A percentile compares a stretch with the other conserved stretches of the same genome.
These are phyloP conservation scores for Chaetoscypha palmicola DNA, from an alignment of 2,329 filamentous ascomycete species.

Conservation along the genomic window DNA sequence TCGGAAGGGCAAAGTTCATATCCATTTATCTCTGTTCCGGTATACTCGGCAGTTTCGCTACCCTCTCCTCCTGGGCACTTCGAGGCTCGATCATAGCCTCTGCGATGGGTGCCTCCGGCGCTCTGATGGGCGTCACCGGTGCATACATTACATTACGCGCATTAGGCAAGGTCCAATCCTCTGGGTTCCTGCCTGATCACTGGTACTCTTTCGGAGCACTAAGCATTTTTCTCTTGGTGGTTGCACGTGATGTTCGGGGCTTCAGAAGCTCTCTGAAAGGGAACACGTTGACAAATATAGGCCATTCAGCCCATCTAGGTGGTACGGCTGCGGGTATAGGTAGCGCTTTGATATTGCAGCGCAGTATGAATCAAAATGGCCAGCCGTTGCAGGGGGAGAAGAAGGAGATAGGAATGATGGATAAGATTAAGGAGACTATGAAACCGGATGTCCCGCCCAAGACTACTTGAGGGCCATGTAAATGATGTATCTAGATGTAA, in stretches of 20 bases:
- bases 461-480: background rate
- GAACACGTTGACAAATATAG: slow-evolving; percentile 6
- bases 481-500: background rate
- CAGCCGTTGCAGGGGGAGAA: slow-evolving; percentile 14
- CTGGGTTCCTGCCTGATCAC: slow-evolving; percentile 50
- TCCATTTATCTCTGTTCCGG: slow-evolving; percentile 58
- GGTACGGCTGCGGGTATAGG: slow-evolving; percentile 32
- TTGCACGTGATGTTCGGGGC: no score
- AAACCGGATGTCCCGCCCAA: background rate
- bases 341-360: slow-evolving; percentile 21
- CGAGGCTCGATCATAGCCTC: slow-evolving; percentile 36
- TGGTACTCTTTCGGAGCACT: slow-evolving; percentile 47
- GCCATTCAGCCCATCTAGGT: slow-evolving; percentile 26
- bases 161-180: slow-evolving; percentile 48
- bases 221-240: no score
- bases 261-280: slow-evolving; percentile 42
- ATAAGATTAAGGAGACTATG: slow-evolving; percentile 18
- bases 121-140: slow-evolving; percentile 52
- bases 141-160: slow-evolving; percentile 56
- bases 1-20: slow-evolving; percentile 62
- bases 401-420: slow-evolving; percentile 17
- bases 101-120: slow-evolving; percentile 61
- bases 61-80: slow-evolving; percentile 40
- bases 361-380: background rate
- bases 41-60: slow-evolving; percentile 50